phyloP scores from a whole-genome alignment of 306 rosid genomes.

The Vigna nakashimae region DNA sequence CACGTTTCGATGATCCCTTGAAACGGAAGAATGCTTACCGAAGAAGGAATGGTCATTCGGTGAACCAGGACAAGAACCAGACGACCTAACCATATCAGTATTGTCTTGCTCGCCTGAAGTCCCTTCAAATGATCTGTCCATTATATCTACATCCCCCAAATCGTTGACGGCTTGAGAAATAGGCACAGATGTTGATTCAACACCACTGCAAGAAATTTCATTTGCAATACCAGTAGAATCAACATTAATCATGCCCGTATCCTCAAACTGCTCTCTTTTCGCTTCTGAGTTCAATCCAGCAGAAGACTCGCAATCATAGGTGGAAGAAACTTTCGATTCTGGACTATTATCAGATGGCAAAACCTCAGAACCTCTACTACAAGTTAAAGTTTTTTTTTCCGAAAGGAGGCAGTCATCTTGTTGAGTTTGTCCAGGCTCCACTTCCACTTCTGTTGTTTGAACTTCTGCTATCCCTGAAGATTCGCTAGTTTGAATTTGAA shows the following conservation, averaged over 20 bases:
- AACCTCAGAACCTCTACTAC: constrained; percentile 38
- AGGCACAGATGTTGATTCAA: constrained; percentile 42
- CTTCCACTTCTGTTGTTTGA: constrained; percentile 49
- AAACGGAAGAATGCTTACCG: constrained; percentile 42
- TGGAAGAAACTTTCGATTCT: constrained; percentile 50
- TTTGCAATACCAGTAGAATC: constrained; percentile 44
- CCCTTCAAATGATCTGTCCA: constrained; percentile 28
- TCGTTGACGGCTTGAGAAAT: constrained; percentile 42
- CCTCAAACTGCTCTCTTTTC: constrained; percentile 43
- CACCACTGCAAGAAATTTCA: constrained; percentile 45
- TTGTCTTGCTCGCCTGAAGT: constrained; percentile 45
- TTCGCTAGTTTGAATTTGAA: constrained; percentile 61
- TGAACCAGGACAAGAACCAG: constrained; percentile 42
- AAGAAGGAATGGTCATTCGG: constrained; percentile 47
- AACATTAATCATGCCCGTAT: constrained; percentile 38
- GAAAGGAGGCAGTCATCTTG: constrained; percentile 51
- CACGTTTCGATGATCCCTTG: constrained; percentile 27
- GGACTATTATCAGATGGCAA: constrained; percentile 44
- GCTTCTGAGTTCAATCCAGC: constrained; percentile 45
- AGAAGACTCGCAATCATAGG: constrained; percentile 42
- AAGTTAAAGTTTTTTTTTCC: constrained; percentile 34
- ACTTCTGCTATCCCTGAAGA: constrained; percentile 50
- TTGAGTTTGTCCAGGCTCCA: constrained; percentile 47
- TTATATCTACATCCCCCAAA: constrained; percentile 27
- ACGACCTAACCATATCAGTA: constrained; percentile 20